Evolutionary conservation across 2,329 filamentous ascomycete species (phyloP), one percentile per base, ranked within the genome.

Genomic region (Fusarium cicatricum): DNA sequence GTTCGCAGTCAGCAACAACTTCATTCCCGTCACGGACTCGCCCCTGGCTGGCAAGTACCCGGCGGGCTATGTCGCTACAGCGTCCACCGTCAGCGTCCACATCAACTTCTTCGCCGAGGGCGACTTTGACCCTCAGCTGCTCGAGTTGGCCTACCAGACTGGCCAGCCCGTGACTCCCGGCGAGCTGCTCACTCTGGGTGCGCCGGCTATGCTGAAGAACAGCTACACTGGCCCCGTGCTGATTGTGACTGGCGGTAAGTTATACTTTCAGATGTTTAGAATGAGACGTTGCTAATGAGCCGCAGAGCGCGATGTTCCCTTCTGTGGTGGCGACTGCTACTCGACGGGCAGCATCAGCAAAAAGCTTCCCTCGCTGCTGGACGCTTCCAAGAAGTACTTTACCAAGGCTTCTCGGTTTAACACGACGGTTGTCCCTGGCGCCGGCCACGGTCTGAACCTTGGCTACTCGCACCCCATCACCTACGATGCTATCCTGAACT

Each of bases 281-380:
- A 32, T 36, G 40, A 40, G 39, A 12, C 43, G 58, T 72, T 49
- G 12, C 58, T 34, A 17, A 26, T n/a, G 19, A 38, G 28, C 12
- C 3, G 14, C 12, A 80, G 78, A 78, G 16, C 70, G 71, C 11
- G 81, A 86, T 42, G 53, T 82, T 11, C 80, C 82, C 6, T 89
- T 85, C 70, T 89, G 87, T 55, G 86, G 85, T 4, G 83, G 85
- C 21, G 81, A 88, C 70, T 89, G 85, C 72, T 66, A 75, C 3
- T 74, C 71, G 16, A 82, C 79, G 0, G 75, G 72, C 12, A 61
- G 70, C 34, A 70, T 77, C 2, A 64, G 72, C 7, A 61, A 72
- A 47, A 62, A 71, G 1, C 78, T 75, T 23, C 77, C 66, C 5
- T 64, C 74, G 23, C 60, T 85, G 37, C 79, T 82, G 1, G 79